phyloP scores from a whole-genome alignment of 2,329 filamentous ascomycete species.

The Chaetomium strumarium region DNA sequence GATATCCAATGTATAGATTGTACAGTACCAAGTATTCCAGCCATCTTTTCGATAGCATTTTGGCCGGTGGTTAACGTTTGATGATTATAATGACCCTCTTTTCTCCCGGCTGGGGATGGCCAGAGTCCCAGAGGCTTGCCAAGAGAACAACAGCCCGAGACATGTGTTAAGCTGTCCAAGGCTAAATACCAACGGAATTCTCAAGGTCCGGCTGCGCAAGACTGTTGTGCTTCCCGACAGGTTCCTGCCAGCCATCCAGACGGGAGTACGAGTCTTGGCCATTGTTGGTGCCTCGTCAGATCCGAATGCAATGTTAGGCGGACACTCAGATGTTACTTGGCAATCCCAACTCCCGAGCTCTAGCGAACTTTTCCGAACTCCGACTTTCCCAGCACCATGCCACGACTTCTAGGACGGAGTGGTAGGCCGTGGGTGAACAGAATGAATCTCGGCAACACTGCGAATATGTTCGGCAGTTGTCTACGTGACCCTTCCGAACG shows the following conservation, averaged over 20 bases:
- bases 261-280: too few relatives aligned
- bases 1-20: slow-evolving; percentile 21
- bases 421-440: neutral
- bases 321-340: too few relatives aligned
- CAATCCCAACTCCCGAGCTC: neutral
- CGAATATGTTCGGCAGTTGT: neutral
- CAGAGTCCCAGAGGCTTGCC: too few relatives aligned
- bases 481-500: neutral
- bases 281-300: too few relatives aligned
- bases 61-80: slow-evolving; percentile 14
- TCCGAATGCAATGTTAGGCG: too few relatives aligned
- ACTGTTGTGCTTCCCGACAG: too few relatives aligned
- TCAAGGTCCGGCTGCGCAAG: too few relatives aligned
- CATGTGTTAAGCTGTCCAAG: too few relatives aligned
- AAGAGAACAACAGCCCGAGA: too few relatives aligned
- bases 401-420: neutral
- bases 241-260: too few relatives aligned
- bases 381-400: neutral
- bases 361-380: neutral
- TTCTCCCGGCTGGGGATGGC: too few relatives aligned
- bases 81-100: slow-evolving; percentile 14
- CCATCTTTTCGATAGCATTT: slow-evolving; percentile 14
- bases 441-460: neutral
- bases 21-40: slow-evolving; percentile 19
- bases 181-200: too few relatives aligned